Conservation (phyloP, 2,329 filamentous ascomycete species). For the Apiospora pterosperma region DNA sequence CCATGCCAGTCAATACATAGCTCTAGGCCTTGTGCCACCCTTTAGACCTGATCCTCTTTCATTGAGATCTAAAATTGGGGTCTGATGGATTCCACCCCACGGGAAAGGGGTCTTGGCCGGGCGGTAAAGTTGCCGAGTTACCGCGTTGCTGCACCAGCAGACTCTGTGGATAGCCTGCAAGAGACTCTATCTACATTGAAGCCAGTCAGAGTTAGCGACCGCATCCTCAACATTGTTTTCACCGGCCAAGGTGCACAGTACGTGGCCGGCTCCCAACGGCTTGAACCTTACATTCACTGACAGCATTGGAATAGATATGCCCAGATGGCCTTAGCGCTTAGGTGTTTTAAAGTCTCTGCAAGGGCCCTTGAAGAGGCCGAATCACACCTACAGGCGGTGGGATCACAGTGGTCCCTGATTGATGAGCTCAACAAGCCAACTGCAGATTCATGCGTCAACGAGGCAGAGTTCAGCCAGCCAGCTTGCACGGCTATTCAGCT, state of each 20-base stretch:
- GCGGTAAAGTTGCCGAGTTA: neutral
- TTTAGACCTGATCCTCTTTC: too few relatives aligned
- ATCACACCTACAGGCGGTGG: constrained; percentile 14
- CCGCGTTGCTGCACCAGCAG: neutral
- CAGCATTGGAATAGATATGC: neutral
- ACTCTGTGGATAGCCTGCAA: neutral
- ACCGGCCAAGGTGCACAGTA: constrained; percentile 45
- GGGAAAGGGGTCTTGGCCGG: too few relatives aligned
- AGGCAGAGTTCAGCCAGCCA: constrained; percentile 32
- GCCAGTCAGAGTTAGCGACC: neutral
- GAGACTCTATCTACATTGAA: neutral
- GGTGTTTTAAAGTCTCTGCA: constrained; percentile 4
- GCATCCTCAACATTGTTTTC: constrained; percentile 29
- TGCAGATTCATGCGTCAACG: constrained; percentile 18
- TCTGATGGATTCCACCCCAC: too few relatives aligned
- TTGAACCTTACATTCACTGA: too few relatives aligned
- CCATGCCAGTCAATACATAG: too few relatives aligned
- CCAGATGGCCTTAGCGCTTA: constrained; percentile 5
- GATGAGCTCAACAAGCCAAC: constrained; percentile 22
- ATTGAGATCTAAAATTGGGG: too few relatives aligned
- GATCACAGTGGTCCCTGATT: constrained; percentile 22
- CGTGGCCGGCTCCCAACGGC: constrained; percentile 7
- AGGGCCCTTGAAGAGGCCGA: constrained; percentile 17
- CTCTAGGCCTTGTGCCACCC: too few relatives aligned
- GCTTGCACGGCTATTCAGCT: constrained; percentile 42